A percentile compares a stretch with the other conserved stretches of the same genome.
phyloP scores from a whole-genome alignment of 2,329 filamentous ascomycete genomes.

The Phoma herbarum region DNA sequence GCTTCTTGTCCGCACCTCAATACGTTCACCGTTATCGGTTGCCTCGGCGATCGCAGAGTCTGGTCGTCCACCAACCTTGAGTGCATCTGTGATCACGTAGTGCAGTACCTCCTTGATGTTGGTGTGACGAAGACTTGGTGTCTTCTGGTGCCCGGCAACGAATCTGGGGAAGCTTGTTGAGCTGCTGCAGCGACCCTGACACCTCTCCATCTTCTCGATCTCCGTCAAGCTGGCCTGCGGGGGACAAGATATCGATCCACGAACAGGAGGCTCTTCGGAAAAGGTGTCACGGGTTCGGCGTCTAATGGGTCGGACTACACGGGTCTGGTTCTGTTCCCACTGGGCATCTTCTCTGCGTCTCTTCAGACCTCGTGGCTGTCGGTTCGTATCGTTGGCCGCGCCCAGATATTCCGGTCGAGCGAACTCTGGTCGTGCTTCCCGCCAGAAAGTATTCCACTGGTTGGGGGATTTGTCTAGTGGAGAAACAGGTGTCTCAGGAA shows the following conservation, averaged over 20 bases:
- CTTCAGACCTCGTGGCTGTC: constrained; percentile 54
- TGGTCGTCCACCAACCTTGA: constrained; percentile 62
- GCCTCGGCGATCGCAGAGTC: constrained; percentile 60
- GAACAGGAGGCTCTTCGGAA: constrained; percentile 40
- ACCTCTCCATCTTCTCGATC: constrained; percentile 30
- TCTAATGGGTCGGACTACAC: constrained; percentile 37
- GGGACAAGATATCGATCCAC: constrained; percentile 30
- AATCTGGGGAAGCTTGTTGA: constrained; percentile 44
- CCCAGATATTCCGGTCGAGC: constrained; percentile 55
- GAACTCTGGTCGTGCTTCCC: constrained; percentile 55
- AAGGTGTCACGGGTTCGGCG: constrained; percentile 40
- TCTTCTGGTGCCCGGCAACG: constrained; percentile 52
- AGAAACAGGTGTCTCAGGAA: constrained; percentile 69
- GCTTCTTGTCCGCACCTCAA: constrained; percentile 57
- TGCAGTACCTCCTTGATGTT: constrained; percentile 60
- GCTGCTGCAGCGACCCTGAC: constrained; percentile 36
- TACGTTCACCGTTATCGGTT: constrained; percentile 58
- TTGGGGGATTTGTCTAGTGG: constrained; percentile 47
- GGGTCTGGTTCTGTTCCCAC: constrained; percentile 38
- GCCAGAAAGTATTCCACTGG: constrained; percentile 40
- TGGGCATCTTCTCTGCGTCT: constrained; percentile 53
- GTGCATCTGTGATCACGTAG: constrained; percentile 61
- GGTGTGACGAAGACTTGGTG: constrained; percentile 58
- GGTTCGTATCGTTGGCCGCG: constrained; percentile 53
- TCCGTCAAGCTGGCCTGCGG: constrained; percentile 22